Evolutionary conservation across 169 alveolate species (phyloP).

Genomic region (Fabrea salina): DNA sequence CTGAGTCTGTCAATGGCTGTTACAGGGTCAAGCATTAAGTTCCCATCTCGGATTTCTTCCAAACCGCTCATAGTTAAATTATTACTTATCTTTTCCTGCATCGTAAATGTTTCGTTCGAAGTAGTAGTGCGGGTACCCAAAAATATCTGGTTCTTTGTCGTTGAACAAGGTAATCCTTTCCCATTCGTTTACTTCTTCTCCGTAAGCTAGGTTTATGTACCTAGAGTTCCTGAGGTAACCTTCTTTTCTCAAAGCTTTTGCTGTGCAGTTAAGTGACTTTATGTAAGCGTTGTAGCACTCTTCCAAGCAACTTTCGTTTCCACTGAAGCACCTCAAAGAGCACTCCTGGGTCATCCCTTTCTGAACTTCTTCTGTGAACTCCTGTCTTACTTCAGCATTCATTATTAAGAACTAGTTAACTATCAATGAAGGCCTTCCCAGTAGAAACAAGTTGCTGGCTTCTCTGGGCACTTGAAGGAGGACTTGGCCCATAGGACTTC

Average conservation of each 20-base stretch:
- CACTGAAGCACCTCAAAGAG: background rate
- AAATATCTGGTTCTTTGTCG: background rate
- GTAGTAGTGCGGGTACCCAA: background rate
- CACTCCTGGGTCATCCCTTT: background rate
- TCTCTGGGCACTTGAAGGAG: no score
- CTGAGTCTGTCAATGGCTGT: slow-evolving; percentile 39
- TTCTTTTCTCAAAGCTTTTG: background rate
- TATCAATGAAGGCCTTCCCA: no score
- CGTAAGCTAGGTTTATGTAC: background rate
- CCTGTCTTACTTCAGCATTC: background rate
- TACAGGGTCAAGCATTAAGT: background rate
- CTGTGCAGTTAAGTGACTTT: background rate
- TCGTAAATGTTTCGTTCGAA: background rate
- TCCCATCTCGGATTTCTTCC: slow-evolving; percentile 10
- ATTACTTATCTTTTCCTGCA: background rate
- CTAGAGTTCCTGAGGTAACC: background rate
- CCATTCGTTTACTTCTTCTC: background rate
- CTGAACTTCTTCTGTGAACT: background rate
- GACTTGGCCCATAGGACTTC: no score
- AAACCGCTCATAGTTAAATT: background rate
- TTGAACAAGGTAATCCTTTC: background rate
- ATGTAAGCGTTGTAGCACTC: slow-evolving; percentile 1
- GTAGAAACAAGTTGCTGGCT: no score
- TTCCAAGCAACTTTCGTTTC: background rate
- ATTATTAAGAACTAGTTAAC: no score